Evolutionary conservation across 148 eudicot genomes (phyloP), one percentile per base, ranked within the genome.

Genomic region (Suaeda aralocaspica): DNA sequence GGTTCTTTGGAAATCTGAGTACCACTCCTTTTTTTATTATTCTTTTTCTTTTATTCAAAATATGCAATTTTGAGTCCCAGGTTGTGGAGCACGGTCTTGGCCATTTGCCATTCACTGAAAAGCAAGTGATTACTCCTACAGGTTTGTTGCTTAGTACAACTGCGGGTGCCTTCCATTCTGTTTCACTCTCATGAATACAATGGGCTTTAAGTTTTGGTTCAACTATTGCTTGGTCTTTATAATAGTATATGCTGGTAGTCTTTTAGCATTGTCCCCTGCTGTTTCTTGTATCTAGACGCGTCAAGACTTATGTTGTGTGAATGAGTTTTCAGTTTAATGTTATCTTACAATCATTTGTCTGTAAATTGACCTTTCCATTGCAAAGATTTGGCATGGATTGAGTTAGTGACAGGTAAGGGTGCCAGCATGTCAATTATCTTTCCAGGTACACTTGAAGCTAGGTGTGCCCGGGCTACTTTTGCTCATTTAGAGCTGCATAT

Each of bases 51-150:
- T 15, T 52, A 44, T 6, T 25, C 24, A 16, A 33, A 26, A 9
- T 69, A 8, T 66, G 16, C 52, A 31, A 62, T 59, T 76, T 78
- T 77, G 48, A 29, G 26, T 74, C 72, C 72, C 84, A 92, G 98
- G 98, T 92, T 68, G 98, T 90, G 70, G 98, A 92, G 84, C 98
- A 92, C 84, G 98, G 98, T 60, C 98, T 92, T 86, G 98, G 98
- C 67, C 90, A 92, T 75, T 84, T 92, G 68, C 98, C 98, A 39
- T 92, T 92, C 78, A 92, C 94, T 48, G 96, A 92, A 81, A 92
- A 84, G 84, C 98, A 90, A 83, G 74, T 92, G 11, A 80, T 83
- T 64, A 92, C 98, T 75, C 98, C 98, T 31, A 92, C 98, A 80
- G 96, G 98, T 90, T 67, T 73, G 63, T 29, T 75, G 24, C 64